These are phyloP conservation scores for Terana coerulea DNA, from an alignment of 768 basidiomycete species.

Conservation along the genomic window DNA sequence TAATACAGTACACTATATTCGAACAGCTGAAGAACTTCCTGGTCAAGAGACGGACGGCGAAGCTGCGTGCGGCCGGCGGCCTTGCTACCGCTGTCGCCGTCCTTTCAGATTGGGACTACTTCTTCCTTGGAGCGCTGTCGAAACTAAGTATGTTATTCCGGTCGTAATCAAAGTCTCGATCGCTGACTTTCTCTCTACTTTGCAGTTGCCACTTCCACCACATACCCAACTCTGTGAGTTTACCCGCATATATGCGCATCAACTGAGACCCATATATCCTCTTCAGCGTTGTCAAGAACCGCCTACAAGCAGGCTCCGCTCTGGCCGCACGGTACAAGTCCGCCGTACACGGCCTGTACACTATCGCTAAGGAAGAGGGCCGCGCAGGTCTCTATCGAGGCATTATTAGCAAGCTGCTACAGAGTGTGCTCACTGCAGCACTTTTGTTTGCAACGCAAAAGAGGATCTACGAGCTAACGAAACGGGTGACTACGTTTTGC, in stretches of 20 bases:
- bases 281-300: conserved; percentile 67
- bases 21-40: conserved; percentile 91
- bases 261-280: not conserved
- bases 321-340: conserved; percentile 70
- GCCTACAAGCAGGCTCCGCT: conserved; percentile 72
- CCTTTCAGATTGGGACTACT: conserved; percentile 86
- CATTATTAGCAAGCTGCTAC: conserved; percentile 81
- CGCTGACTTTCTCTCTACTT: not conserved
- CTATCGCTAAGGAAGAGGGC: conserved; percentile 77
- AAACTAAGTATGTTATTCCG: conserved; percentile 62
- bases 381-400: conserved; percentile 85
- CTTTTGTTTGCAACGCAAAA: conserved; percentile 90
- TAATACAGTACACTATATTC: conserved; percentile 91
- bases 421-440: conserved; percentile 90
- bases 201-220: conserved; percentile 45
- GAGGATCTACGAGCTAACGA: conserved; percentile 73
- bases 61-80: conserved; percentile 44
- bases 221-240: conserved; percentile 73
- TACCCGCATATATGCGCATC: not conserved
- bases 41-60: conserved; percentile 55
- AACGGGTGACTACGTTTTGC: conserved; percentile 33
- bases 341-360: conserved; percentile 69
- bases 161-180: not conserved
- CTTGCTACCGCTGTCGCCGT: conserved; percentile 38
- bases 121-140: conserved; percentile 90